Evolutionary conservation across 805 yeast species (phyloP).

Genomic region (Peterozyma xylosa): DNA sequence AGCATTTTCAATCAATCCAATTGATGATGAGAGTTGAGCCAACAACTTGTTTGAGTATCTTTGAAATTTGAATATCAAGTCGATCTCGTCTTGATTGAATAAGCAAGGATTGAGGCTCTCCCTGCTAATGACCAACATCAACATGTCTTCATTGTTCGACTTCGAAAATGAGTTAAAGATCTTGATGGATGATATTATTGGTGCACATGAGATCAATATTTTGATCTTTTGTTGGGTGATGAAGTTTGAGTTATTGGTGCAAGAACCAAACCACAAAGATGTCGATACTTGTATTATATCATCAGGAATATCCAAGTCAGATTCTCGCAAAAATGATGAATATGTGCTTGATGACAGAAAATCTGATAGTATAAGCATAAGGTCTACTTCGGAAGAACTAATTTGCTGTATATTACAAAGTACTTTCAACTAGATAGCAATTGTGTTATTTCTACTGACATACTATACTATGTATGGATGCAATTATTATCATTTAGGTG

Average conservation of each 20-base stretch:
- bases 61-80: background rate
- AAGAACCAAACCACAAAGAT: slow-evolving; percentile 4
- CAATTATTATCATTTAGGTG: too few species aligned
- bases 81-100: background rate
- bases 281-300: background rate
- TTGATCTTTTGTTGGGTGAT: slow-evolving; percentile 2
- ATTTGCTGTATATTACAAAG: background rate
- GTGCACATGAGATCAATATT: background rate
- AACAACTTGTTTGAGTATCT: background rate
- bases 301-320: background rate
- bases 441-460: background rate
- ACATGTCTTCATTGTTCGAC: background rate
- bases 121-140: slow-evolving; percentile 3
- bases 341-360: background rate
- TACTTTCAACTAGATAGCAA: too few species aligned
- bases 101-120: background rate
- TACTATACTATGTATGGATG: background rate
- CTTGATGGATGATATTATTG: background rate
- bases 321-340: background rate
- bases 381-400: background rate
- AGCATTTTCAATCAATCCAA: background rate
- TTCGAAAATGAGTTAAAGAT: background rate
- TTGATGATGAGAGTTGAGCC: background rate
- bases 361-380: slow-evolving; percentile 6
- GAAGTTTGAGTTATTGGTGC: background rate